A percentile compares a stretch with the other conserved stretches of the same genome.
These are phyloP conservation scores for Trichoderma sp. DNA, from an alignment of 2,329 filamentous ascomycete species.

Conservation along the genomic window DNA sequence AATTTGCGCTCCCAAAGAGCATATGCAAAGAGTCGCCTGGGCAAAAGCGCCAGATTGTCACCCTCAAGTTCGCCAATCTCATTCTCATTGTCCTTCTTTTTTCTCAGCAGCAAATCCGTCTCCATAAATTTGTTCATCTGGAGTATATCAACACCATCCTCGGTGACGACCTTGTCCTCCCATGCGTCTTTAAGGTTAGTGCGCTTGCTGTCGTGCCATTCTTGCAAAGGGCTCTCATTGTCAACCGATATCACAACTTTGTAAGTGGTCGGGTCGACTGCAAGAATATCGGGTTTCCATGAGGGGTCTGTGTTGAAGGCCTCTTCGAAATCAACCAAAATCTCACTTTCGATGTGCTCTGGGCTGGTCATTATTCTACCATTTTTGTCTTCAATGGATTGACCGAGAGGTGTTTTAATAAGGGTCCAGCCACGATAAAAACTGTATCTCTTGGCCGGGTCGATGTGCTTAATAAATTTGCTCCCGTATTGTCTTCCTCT, in stretches of 20 bases:
- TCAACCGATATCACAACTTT: neutral
- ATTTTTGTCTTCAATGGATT: neutral
- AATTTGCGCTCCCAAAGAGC: slow-evolving; percentile 41
- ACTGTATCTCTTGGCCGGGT: neutral
- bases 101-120: neutral
- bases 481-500: neutral
- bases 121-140: slow-evolving; percentile 10
- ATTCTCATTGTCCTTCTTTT: slow-evolving; percentile 5
- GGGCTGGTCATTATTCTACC: slow-evolving; percentile 6
- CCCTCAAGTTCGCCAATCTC: slow-evolving; percentile 25
- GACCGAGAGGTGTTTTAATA: slow-evolving; percentile 1
- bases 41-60: slow-evolving; percentile 35
- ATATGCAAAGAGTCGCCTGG: slow-evolving; percentile 42
- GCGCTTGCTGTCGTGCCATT: slow-evolving; percentile 8
- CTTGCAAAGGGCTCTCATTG: slow-evolving; percentile 5
- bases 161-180: slow-evolving; percentile 7
- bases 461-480: slow-evolving; percentile 7
- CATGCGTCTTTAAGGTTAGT: slow-evolving; percentile 6
- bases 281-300: slow-evolving; percentile 13
- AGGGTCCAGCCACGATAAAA: slow-evolving; percentile 17
- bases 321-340: slow-evolving; percentile 19
- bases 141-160: slow-evolving; percentile 2
- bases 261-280: neutral
- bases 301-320: slow-evolving; percentile 15
- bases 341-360: slow-evolving; percentile 18